These are phyloP conservation scores for Ulmus americana DNA, from an alignment of 331 rosid genomes.

Conservation along the genomic window DNA sequence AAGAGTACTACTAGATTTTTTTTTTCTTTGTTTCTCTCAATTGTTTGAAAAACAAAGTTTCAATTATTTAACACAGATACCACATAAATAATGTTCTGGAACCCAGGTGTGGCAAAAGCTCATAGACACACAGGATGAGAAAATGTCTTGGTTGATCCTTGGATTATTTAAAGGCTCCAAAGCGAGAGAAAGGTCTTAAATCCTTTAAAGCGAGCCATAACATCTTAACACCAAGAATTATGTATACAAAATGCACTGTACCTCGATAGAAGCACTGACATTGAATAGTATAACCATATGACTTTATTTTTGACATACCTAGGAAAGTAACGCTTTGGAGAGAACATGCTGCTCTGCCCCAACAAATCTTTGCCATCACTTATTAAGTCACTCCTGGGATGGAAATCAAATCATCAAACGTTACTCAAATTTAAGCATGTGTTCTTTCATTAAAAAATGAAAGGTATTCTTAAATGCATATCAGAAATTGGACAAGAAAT, in stretches of 20 bases:
- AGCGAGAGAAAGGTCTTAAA: background rate
- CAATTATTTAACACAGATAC: background rate
- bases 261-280: conserved; percentile 7
- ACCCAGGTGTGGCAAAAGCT: background rate
- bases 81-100: background rate
- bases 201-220: background rate
- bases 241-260: background rate
- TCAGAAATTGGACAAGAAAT: conserved; percentile 2
- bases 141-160: background rate
- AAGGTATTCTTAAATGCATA: background rate
- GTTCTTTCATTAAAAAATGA: background rate
- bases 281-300: conserved; percentile 8
- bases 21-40: background rate
- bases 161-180: background rate
- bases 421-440: background rate
- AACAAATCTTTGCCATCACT: conserved; percentile 28
- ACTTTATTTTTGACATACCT: conserved; percentile 38
- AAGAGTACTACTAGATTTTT: no score
- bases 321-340: conserved; percentile 38
- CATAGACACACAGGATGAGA: background rate
- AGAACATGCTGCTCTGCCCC: conserved; percentile 25
- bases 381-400: conserved; percentile 16
- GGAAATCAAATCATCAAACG: conserved; percentile 16
- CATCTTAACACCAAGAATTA: background rate
- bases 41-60: background rate